These are phyloP conservation scores for Turritis glabra DNA, from an alignment of 345 rosid species.

Conservation along the genomic window DNA sequence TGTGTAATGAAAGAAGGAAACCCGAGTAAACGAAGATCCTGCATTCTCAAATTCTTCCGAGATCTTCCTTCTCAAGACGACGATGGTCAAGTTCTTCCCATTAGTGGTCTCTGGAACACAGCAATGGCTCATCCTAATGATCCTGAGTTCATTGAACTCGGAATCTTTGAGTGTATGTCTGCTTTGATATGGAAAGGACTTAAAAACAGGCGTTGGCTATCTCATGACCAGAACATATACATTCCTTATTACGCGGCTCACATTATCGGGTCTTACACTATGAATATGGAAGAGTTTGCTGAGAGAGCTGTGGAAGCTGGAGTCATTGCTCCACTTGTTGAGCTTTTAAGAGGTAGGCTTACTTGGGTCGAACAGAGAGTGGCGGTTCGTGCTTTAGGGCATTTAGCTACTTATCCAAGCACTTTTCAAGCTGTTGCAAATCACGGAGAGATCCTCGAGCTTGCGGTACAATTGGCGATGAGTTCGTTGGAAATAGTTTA, in stretches of 20 bases:
- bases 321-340: conserved; percentile 83
- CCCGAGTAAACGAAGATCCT: conserved; percentile 87
- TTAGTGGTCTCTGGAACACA: conserved; percentile 99
- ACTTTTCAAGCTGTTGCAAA: conserved; percentile 80
- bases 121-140: conserved; percentile 99
- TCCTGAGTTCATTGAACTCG: conserved; percentile 93
- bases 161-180: conserved; percentile 96
- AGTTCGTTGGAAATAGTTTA: conserved; percentile 96
- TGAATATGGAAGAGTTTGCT: conserved; percentile 99
- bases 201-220: conserved; percentile 91
- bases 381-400: conserved; percentile 94
- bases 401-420: conserved; percentile 86
- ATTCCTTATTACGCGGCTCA: conserved; percentile 99
- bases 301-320: conserved; percentile 85
- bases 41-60: conserved; percentile 87
- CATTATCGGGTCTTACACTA: conserved; percentile 95
- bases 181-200: conserved; percentile 96
- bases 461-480: conserved; percentile 86
- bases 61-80: conserved; percentile 97
- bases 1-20: conserved; percentile 99
- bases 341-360: conserved; percentile 89
- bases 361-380: conserved; percentile 99
- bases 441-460: conserved; percentile 88
- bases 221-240: conserved; percentile 95
- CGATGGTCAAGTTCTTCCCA: conserved; percentile 97